Evolutionary conservation across 2,329 filamentous ascomycete genomes (phyloP), one percentile per base, ranked within the genome.

Genomic region (Lachnellula subtilissima): DNA sequence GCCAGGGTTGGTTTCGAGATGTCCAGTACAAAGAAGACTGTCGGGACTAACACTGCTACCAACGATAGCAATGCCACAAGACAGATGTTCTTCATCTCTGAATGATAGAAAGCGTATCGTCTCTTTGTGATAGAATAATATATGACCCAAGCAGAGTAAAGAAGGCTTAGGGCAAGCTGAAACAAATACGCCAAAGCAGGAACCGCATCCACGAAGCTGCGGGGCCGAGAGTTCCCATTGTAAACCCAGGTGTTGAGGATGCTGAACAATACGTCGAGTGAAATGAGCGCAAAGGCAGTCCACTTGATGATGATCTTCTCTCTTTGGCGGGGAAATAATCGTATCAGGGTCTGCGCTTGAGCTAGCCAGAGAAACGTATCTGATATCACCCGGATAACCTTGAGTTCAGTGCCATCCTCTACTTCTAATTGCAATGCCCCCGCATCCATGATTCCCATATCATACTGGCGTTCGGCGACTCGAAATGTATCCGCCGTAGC

Each of bases 291-390:
- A 69, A 97, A 97, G 1, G 93, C 94, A 15, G 93, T 91, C 93
- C 93, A 99, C 75, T 97, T 97, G 75, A 99, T 99, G 63, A 97
- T 89, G 52, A 97, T 86, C 74, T 97, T 97, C 74, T 99, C 94
- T 68, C 95, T 89, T 69, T 97, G 93, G 36, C 94, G 89, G 7
- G 94, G 94, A 65, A 99, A 99, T 1, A 99, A 79, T 52, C 94
- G 88, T 65, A 97, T 97, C 56, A 99, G 75, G 0, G 94, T 99
- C 75, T 99, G 94, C 1, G 96, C 93, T 73, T 99, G 94, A 1
- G 94, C 94, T 40, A 99, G 84, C 93, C 94, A 97, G 32, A 99
- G 79, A 71, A 97, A 97, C 1, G 94, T 92, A 72, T 96, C 91
- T 17, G 93, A 97, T 61, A 99, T 91, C 64, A 97, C 84, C 62